Evolutionary conservation across 768 basidiomycete genomes (phyloP).

Genomic region (Leccinum truebloodii): DNA sequence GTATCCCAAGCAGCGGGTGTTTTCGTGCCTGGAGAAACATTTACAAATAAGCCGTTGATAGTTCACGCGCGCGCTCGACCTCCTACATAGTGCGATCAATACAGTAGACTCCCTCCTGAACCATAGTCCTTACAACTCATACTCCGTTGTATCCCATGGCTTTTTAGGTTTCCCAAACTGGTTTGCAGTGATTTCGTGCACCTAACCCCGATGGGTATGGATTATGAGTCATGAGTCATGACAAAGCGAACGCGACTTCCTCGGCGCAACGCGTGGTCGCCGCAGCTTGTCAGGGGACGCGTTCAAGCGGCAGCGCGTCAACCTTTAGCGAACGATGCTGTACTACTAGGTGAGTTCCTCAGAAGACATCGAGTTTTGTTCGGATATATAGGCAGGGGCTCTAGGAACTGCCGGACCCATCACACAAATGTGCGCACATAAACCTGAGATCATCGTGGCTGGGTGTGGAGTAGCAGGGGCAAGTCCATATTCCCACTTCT

Average conservation of each 20-base stretch:
- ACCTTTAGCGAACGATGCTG: not conserved
- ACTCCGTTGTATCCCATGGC: no score
- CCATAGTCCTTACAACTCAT: no score
- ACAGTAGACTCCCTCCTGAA: no score
- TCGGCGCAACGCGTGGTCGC: not conserved
- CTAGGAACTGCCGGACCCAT: not conserved
- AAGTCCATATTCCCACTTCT: slow-evolving; percentile 9
- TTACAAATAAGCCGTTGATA: not conserved
- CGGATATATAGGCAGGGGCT: slow-evolving; percentile 2
- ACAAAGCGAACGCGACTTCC: not conserved
- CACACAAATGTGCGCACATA: slow-evolving; percentile 19
- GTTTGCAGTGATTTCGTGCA: no score
- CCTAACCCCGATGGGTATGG: no score
- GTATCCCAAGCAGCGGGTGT: slow-evolving; percentile 58
- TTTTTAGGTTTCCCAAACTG: no score
- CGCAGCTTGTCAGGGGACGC: slow-evolving; percentile 17
- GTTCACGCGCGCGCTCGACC: no score
- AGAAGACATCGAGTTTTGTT: not conserved
- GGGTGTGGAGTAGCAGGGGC: slow-evolving; percentile 32
- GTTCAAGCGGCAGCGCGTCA: slow-evolving; percentile 17
- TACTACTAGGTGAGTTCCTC: not conserved
- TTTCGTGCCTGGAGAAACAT: slow-evolving; percentile 61
- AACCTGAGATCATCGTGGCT: slow-evolving; percentile 27
- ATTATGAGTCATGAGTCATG: no score
- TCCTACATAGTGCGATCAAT: no score